phyloP scores from a whole-genome alignment of 352 stramenopile genomes.

The Pelagophyceae sp. region DNA sequence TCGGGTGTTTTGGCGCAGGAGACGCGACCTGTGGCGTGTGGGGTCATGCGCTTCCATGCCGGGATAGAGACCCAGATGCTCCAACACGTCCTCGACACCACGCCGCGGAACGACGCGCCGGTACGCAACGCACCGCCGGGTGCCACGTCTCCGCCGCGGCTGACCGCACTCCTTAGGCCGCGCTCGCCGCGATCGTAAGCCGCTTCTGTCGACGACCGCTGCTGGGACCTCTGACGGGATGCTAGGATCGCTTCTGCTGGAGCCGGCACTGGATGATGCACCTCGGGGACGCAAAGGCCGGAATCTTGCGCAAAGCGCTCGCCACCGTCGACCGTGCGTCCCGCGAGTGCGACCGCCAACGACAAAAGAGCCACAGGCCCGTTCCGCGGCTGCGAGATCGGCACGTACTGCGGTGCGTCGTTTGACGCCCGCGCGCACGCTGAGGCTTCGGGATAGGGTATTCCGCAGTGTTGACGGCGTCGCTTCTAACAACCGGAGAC shows the following conservation, averaged over 20 bases:
- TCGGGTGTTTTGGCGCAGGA: neutral
- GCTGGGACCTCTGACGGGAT: no score
- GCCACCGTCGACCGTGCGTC: conserved; percentile 2
- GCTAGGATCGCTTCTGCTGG: conserved; percentile 50
- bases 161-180: neutral
- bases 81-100: neutral
- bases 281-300: conserved; percentile 47
- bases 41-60: conserved; percentile 18
- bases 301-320: conserved; percentile 35
- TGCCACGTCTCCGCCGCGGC: no score
- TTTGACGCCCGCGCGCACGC: no score
- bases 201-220: no score
- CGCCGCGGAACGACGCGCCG: no score
- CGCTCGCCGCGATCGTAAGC: conserved; percentile 39
- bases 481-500: conserved; percentile 25
- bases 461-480: conserved; percentile 40
- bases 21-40: neutral
- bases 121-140: no score
- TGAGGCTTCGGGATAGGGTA: no score
- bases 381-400: conserved; percentile 47
- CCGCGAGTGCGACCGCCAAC: no score
- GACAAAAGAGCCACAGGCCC: neutral
- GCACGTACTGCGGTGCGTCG: conserved; percentile 59
- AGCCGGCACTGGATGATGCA: conserved; percentile 61
- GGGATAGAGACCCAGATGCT: conserved; percentile 15